Conservation (phyloP, 163 green algal genomes). For the Chloroidium sp. region DNA sequence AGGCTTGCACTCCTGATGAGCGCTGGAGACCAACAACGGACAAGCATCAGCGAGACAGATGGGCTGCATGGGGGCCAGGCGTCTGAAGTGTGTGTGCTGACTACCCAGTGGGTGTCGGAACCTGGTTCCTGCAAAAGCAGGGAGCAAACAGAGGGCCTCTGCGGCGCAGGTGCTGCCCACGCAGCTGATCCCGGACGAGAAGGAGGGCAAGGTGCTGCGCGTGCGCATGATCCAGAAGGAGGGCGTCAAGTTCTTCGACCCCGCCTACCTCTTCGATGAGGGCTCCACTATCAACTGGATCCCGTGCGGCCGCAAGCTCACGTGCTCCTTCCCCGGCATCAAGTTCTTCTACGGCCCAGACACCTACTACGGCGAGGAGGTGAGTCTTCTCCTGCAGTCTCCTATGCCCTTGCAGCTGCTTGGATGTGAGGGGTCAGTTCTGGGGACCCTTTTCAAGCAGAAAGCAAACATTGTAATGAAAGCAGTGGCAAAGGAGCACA, state of each 20-base stretch:
- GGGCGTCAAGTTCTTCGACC: constrained; percentile 85
- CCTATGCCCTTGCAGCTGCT: too few species aligned
- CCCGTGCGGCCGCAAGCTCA: constrained; percentile 98
- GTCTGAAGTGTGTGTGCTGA: background rate
- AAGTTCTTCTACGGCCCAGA: constrained; percentile 97
- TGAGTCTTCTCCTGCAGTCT: background rate
- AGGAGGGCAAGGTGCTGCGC: constrained; percentile 96
- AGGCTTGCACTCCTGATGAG: too few species aligned
- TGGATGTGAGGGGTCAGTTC: too few species aligned
- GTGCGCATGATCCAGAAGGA: constrained; percentile 99
- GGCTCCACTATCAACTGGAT: constrained; percentile 98
- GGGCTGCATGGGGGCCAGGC: too few species aligned
- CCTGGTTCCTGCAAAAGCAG: too few species aligned
- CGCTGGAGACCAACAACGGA: too few species aligned
- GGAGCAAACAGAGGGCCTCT: too few species aligned
- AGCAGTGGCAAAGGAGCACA: too few species aligned
- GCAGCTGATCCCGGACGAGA: constrained; percentile 96
- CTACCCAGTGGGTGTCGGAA: too few species aligned
- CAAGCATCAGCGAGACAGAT: too few species aligned
- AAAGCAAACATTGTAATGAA: too few species aligned
- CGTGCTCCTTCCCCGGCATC: constrained; percentile 91
- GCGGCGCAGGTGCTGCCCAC: constrained; percentile 89
- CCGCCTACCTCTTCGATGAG: constrained; percentile 96
- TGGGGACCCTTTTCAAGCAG: too few species aligned
- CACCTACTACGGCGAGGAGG: constrained; percentile 83